Percentiles rank a stretch among this genome's conserved stretches.
Conservation (phyloP, 1,284 basidiomycete genomes). For the Papiliotrema flavescens region DNA sequence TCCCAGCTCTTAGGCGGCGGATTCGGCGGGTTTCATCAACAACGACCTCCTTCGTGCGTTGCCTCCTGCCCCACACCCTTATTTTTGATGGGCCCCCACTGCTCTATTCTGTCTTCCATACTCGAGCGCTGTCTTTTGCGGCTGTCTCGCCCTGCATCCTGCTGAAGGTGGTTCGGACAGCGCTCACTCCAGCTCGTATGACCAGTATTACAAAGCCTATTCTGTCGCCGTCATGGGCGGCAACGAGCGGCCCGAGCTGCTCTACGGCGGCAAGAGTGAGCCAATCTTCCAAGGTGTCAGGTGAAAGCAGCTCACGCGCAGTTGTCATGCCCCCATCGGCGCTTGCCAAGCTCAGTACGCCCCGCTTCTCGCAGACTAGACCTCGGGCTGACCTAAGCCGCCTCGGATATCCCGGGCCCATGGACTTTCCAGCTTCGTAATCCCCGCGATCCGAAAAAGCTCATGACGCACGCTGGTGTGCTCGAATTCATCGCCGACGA, state of each 20-base stretch:
- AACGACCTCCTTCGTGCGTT: neutral
- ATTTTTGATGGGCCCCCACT: too few species aligned
- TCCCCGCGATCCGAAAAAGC: slow-evolving; percentile 75
- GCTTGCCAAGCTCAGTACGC: slow-evolving; percentile 72
- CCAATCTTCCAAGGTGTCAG: slow-evolving; percentile 20
- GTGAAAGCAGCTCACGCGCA: slow-evolving; percentile 42
- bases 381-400: slow-evolving; percentile 49
- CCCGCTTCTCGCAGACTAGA: neutral
- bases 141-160: too few species aligned
- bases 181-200: slow-evolving; percentile 36
- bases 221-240: slow-evolving; percentile 49
- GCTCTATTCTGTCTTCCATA: too few species aligned
- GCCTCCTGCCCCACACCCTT: too few species aligned
- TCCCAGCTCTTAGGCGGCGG: slow-evolving; percentile 33
- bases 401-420: slow-evolving; percentile 84
- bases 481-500: slow-evolving; percentile 98
- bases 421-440: slow-evolving; percentile 97
- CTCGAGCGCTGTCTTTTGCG: too few species aligned
- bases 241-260: slow-evolving; percentile 44
- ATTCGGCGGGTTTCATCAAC: slow-evolving; percentile 12
- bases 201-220: slow-evolving; percentile 51
- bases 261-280: slow-evolving; percentile 92
- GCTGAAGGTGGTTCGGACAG: too few species aligned
- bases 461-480: slow-evolving; percentile 88
- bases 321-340: slow-evolving; percentile 98